phyloP scores from a whole-genome alignment of 495 filamentous ascomycete genomes.

The Aspergillus ostianus region DNA sequence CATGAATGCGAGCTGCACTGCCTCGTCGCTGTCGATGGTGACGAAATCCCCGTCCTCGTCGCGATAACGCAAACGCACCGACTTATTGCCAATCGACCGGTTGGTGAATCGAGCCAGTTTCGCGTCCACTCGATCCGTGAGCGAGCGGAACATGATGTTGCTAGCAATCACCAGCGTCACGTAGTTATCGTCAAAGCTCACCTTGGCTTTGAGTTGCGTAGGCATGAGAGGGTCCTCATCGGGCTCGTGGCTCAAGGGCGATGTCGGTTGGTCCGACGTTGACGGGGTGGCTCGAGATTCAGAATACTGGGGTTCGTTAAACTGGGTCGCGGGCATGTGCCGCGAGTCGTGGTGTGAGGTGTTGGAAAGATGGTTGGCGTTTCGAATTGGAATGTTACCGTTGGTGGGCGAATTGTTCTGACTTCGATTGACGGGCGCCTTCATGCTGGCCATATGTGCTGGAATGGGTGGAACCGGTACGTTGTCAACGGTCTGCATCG shows the following conservation, averaged over 20 bases:
- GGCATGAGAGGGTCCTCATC: constrained; percentile 45
- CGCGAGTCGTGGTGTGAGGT: constrained; percentile 26
- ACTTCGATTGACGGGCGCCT: constrained; percentile 63
- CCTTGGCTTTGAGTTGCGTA: constrained; percentile 87
- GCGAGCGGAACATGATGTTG: constrained; percentile 87
- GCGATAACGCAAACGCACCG: constrained; percentile 79
- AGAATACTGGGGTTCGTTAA: constrained; percentile 41
- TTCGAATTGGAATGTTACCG: constrained; percentile 46
- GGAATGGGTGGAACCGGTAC: constrained; percentile 64
- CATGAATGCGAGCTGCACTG: constrained; percentile 89
- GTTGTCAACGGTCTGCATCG: constrained; percentile 65
- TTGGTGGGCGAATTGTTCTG: constrained; percentile 64
- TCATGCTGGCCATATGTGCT: constrained; percentile 57
- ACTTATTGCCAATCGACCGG: constrained; percentile 73
- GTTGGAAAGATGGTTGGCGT: constrained; percentile 9
- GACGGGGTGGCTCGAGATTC: constrained; percentile 28
- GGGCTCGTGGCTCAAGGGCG: constrained; percentile 35
- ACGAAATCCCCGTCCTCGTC: constrained; percentile 94
- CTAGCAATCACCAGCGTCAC: constrained; percentile 89
- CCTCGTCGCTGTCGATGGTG: constrained; percentile 90
- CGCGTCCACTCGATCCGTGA: constrained; percentile 95
- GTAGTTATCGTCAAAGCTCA: constrained; percentile 78
- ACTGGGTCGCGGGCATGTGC: constrained; percentile 30
- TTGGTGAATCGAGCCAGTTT: constrained; percentile 83
- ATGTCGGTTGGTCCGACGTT: constrained; percentile 38